Evolutionary conservation across 345 rosid species (phyloP), one percentile per base, ranked within the genome.

Genomic region (Bruguiera parviflora): DNA sequence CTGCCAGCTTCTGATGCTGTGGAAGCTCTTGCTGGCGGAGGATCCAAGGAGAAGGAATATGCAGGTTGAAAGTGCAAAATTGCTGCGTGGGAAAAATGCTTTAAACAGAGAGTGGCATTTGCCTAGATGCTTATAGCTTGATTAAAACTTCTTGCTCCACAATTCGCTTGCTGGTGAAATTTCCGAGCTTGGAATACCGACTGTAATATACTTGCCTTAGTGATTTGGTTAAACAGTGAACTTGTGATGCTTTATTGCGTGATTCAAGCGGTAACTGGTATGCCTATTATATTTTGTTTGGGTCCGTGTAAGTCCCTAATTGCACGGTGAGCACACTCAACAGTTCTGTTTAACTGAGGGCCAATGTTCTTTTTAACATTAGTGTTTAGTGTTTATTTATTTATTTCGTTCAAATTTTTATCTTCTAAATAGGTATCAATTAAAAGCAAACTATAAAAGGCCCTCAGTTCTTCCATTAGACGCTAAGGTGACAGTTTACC

Each of bases 21-120:
- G 47, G 88, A 70, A 63, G 52, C 78, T 58, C 63, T 71, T 49
- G 28, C 82, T 16, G 68, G 19, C 31, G 73, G 33, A 22, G 83
- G 79, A 21, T 57, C 79, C 53, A 76, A 79, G 72, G 58, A 81
- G 62, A 87, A 84, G 61, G 73, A 78, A 67, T 59, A 19, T n/a
- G 35, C 3, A 8, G 57, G 22, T 35, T 2, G 4, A 22, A 29
- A 25, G 10, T 8, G 8, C 25, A n/a, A 43, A 0, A 24, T 47
- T 35, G 47, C 11, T 43, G 18, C 51, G 13, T 18, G 21, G 16
- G 56, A 59, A 24, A 61, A 31, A 25, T 18, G 33, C 29, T 59
- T 56, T 21, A 16, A 6, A 19, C 24, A 57, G 56, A 56, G 77
- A 29, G 78, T 37, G 59, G 29, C 70, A 63, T 37, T 32, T 53